phyloP scores from a whole-genome alignment of 306 rosid species.

The Sophora flavescens region DNA sequence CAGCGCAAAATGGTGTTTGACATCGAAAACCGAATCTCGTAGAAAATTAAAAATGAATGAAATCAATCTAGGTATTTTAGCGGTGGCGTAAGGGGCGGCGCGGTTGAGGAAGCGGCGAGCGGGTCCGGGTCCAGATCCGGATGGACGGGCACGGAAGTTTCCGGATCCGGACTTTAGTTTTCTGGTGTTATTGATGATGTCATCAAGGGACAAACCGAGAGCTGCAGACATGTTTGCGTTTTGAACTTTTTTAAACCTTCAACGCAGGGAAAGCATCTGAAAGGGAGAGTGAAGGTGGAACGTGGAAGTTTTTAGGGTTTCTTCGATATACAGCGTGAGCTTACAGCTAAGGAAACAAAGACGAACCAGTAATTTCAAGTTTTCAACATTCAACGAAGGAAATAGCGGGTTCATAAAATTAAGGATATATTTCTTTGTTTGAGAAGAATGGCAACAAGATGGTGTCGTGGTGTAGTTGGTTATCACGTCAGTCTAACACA shows the following conservation, averaged over 20 bases:
- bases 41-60: background rate
- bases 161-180: constrained; percentile 75
- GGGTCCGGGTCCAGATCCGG: constrained; percentile 83
- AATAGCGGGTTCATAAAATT: too few relatives aligned
- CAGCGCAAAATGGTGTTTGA: background rate
- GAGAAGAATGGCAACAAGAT: fast-evolving
- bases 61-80: constrained; percentile 56
- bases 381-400: too few relatives aligned
- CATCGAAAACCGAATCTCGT: background rate
- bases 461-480: constrained; percentile 75
- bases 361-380: too few relatives aligned
- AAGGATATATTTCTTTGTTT: too few relatives aligned
- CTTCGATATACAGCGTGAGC: background rate
- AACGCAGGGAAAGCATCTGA: constrained; percentile 19
- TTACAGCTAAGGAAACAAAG: background rate
- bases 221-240: constrained; percentile 65
- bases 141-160: constrained; percentile 52
- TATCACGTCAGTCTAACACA: constrained; percentile 98
- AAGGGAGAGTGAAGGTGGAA: background rate
- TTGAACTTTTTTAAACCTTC: background rate
- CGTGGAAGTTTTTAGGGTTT: constrained; percentile 41
- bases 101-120: constrained; percentile 84
- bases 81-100: constrained; percentile 63
- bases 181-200: constrained; percentile 79
- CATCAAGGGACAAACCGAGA: constrained; percentile 87